Base-by-base conservation (phyloP, 1,284 basidiomycete species). In the Cryptococcus sp. region DNA sequence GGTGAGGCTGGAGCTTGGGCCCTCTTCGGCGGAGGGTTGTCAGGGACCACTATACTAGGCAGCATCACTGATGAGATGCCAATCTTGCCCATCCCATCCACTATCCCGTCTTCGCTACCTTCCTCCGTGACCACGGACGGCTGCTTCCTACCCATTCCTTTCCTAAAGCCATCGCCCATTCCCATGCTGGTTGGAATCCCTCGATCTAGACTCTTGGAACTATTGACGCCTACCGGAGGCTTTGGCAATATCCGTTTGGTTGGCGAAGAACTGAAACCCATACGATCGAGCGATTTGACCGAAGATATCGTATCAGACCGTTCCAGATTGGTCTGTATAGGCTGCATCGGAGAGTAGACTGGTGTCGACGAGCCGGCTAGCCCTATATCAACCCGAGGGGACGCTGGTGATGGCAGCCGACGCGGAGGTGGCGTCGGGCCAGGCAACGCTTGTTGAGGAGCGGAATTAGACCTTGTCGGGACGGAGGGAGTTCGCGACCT, bases 291-390 rank as follows among this genome's bases (percentile, higher is more conserved):
- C 0, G 76, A 78, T 52, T 70, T 73, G 35, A 78, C 62, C 1
- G 76, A 77, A 8, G 74, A 71, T 30, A 76, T 50, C 0, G 77
- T 78, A 52, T 78, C 74, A 1, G 75, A 75, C 10, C 76, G 66
- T 22, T 76, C 72, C 11, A 76, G 56, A 1, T 60, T 58, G 4
- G 69, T 56, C 52, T 67, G 52, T 7, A 62, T 55, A 10, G 65
- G 56, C 11, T 49, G 30, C n/a, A 55, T 35, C 3, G 49, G 22
- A 46, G 41, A 13, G n/a, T 38, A 45, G 22, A 50, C n/a, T 19
- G 54, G 46, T n/a, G 56, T 54, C 16, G 61, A 55, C 17, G 54
- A 46, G 25, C 45, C 42, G 40, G 48, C 35, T 3, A 23, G 7
- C 16, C 51, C 16, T 13, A 7, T 51, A 16, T 16, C 43, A 11